Evolutionary conservation across 495 filamentous ascomycete species (phyloP).

Genomic region (Aspergillus homomorphus): DNA sequence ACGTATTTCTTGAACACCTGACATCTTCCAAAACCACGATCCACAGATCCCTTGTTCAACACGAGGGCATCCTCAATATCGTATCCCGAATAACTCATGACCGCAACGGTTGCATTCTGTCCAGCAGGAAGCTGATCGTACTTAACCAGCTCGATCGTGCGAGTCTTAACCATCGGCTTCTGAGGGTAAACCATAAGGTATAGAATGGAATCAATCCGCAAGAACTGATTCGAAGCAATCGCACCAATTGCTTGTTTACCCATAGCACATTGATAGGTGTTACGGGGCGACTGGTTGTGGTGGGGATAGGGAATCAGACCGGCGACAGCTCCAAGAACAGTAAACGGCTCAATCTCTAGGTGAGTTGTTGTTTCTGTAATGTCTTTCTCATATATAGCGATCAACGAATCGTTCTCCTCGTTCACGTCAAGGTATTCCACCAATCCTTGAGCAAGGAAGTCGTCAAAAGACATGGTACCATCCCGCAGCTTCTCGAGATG

Average conservation of each 20-base stretch:
- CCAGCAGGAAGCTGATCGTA: slow-evolving; percentile 97
- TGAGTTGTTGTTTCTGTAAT: slow-evolving; percentile 81
- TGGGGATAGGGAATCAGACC: slow-evolving; percentile 97
- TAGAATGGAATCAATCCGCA: slow-evolving; percentile 89
- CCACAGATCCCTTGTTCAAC: slow-evolving; percentile 89
- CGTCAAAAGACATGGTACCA: slow-evolving; percentile 83
- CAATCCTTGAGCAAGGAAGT: slow-evolving; percentile 82
- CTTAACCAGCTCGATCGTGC: slow-evolving; percentile 93
- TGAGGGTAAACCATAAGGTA: slow-evolving; percentile 98
- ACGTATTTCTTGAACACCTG: slow-evolving; percentile 91
- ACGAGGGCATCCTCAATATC: slow-evolving; percentile 99
- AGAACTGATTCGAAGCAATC: slow-evolving; percentile 95
- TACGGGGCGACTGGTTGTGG: slow-evolving; percentile 98
- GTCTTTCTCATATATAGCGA: slow-evolving; percentile 81
- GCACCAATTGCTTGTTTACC: slow-evolving; percentile 99
- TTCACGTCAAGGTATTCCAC: slow-evolving; percentile 98
- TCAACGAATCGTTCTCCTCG: slow-evolving; percentile 94
- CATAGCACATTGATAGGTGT: slow-evolving; percentile 99
- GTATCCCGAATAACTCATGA: slow-evolving; percentile 99
- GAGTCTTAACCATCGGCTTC: slow-evolving; percentile 93
- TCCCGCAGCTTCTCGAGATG: slow-evolving; percentile 76
- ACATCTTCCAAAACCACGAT: slow-evolving; percentile 92
- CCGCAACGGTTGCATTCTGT: slow-evolving; percentile 93
- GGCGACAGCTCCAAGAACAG: slow-evolving; percentile 93
- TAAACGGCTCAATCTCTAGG: slow-evolving; percentile 96